Conservation (phyloP, 2,329 filamentous ascomycete species). For the Alternaria consortialis region DNA sequence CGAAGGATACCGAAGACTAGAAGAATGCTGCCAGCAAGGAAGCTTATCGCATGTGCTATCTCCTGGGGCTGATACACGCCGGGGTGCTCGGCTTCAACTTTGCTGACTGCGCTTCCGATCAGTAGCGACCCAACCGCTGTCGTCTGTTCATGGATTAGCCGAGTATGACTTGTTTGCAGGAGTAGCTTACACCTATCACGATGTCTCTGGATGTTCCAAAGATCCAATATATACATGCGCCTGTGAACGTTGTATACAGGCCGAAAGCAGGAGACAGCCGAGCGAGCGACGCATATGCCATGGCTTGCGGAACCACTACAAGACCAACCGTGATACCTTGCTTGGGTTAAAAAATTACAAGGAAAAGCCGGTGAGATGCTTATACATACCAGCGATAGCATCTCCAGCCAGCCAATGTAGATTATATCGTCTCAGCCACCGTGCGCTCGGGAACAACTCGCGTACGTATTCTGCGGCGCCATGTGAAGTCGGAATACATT, state of each 20-base stretch:
- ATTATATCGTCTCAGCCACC: conserved; percentile 43
- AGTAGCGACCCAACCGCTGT: conserved; percentile 95
- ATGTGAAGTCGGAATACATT: conserved; percentile 33
- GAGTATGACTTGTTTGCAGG: background rate
- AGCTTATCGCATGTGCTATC: conserved; percentile 79
- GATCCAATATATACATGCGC: conserved; percentile 92
- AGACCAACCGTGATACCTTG: conserved; percentile 69
- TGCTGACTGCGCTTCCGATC: conserved; percentile 78
- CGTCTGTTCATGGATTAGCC: conserved; percentile 63
- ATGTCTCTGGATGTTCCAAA: conserved; percentile 98
- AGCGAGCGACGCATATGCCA: conserved; percentile 91
- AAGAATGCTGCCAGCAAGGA: conserved; percentile 81
- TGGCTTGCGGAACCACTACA: conserved; percentile 89
- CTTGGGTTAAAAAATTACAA: background rate
- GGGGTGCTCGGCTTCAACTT: conserved; percentile 67
- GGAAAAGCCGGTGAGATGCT: too few species aligned
- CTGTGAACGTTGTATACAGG: conserved; percentile 94
- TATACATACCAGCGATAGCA: conserved; percentile 39
- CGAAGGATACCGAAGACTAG: conserved; percentile 80
- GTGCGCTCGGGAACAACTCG: conserved; percentile 39
- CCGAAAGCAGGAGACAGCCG: conserved; percentile 80
- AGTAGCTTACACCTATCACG: conserved; percentile 79
- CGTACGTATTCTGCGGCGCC: conserved; percentile 35
- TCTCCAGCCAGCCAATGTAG: conserved; percentile 44
- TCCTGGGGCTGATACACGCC: conserved; percentile 66